Evolutionary conservation across 768 basidiomycete genomes (phyloP).

Genomic region (Suillus hirtellus): DNA sequence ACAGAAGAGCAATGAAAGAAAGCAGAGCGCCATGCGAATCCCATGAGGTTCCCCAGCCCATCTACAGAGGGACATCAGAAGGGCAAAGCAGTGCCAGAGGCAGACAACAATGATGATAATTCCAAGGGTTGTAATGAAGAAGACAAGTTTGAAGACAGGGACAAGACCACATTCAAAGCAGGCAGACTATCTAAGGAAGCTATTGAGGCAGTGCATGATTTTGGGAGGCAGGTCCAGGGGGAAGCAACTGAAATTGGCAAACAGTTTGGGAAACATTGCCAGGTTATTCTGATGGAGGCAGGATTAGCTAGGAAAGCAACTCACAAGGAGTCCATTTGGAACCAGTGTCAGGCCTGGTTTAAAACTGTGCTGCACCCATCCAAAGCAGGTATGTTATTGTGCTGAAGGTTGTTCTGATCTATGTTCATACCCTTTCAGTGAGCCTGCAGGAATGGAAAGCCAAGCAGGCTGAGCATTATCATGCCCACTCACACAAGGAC

Average conservation of each 20-base stretch:
- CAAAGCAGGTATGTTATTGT: neutral
- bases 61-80: neutral
- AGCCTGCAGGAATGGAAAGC: neutral
- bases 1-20: neutral
- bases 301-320: neutral
- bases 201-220: neutral
- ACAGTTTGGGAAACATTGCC: neutral
- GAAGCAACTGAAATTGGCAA: neutral
- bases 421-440: neutral
- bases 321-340: neutral
- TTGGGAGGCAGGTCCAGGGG: neutral
- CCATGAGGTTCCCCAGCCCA: neutral
- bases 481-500: neutral
- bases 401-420: neutral
- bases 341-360: neutral
- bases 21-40: neutral
- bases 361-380: neutral
- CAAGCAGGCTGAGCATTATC: neutral
- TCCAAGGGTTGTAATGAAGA: neutral
- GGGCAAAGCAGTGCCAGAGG: neutral
- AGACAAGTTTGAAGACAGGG: neutral
- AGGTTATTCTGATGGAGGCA: neutral
- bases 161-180: neutral
- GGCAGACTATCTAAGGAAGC: constrained; percentile 2
- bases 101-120: neutral